These are phyloP conservation scores for Chrysophaeum taylorii DNA, from an alignment of 352 stramenopile genomes.

Conservation along the genomic window DNA sequence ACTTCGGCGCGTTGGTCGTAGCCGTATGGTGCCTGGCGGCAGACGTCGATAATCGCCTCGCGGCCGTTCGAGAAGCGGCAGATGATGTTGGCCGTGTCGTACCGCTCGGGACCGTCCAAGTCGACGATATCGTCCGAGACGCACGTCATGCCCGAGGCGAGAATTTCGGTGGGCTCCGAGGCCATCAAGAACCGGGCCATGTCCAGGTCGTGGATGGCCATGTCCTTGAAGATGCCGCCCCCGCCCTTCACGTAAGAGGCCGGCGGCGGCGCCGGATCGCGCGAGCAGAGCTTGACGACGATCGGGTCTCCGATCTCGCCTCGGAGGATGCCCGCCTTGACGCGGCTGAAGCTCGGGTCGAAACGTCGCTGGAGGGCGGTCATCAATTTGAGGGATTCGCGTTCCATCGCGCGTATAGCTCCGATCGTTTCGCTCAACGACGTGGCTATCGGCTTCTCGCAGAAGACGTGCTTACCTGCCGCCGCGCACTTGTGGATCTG, in stretches of 20 bases:
- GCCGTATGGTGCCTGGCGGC: slow-evolving; percentile 76
- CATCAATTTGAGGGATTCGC: slow-evolving; percentile 78
- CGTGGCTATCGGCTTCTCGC: slow-evolving; percentile 84
- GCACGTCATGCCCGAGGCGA: slow-evolving; percentile 57
- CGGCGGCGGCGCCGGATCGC: slow-evolving; percentile 56
- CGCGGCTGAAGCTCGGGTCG: slow-evolving; percentile 78
- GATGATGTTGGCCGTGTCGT: slow-evolving; percentile 74
- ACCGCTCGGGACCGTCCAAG: slow-evolving; percentile 62
- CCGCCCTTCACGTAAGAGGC: slow-evolving; percentile 66
- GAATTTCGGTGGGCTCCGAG: slow-evolving; percentile 56
- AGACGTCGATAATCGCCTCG: slow-evolving; percentile 84
- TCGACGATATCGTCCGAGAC: slow-evolving; percentile 60
- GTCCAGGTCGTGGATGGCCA: slow-evolving; percentile 90
- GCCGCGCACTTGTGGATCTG: slow-evolving; percentile 82
- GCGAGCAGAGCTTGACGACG: slow-evolving; percentile 62
- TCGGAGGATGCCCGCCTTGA: slow-evolving; percentile 59
- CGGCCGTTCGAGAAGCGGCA: slow-evolving; percentile 75
- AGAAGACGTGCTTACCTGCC: slow-evolving; percentile 86
- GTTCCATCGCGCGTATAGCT: slow-evolving; percentile 58
- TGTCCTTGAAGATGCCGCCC: slow-evolving; percentile 82
- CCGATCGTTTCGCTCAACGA: slow-evolving; percentile 66
- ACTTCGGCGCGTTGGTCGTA: slow-evolving; percentile 87
- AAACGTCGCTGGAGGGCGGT: slow-evolving; percentile 83
- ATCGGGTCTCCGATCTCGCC: slow-evolving; percentile 76
- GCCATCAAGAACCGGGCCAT: slow-evolving; percentile 81